Conservation (phyloP, 2,329 filamentous ascomycete species). For the Botrytis aclada region DNA sequence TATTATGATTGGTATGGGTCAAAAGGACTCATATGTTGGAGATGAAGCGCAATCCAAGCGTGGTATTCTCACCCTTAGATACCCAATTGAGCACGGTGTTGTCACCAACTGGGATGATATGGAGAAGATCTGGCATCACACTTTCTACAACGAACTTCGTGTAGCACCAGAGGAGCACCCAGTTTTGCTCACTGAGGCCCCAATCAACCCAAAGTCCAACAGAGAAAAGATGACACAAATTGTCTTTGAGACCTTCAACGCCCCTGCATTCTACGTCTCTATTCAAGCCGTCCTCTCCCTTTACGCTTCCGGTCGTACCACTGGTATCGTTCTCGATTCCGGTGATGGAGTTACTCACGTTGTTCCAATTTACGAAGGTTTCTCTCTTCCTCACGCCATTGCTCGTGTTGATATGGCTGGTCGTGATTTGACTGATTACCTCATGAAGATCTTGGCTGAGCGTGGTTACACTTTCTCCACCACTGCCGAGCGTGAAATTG, state of each 20-base stretch:
- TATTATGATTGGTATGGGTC: slow-evolving; percentile 99
- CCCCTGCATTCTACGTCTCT: slow-evolving; percentile 99
- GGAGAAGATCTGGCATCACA: slow-evolving; percentile 99
- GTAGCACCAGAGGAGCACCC: slow-evolving; percentile 99
- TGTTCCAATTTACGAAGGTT: slow-evolving; percentile 99
- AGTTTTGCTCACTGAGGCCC: slow-evolving; percentile 96
- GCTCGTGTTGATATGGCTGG: slow-evolving; percentile 99
- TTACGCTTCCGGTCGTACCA: slow-evolving; percentile 99
- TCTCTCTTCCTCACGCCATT: slow-evolving; percentile 99
- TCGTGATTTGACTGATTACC: slow-evolving; percentile 99
- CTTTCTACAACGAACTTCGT: slow-evolving; percentile 99
- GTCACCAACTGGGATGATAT: slow-evolving; percentile 99
- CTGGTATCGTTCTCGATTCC: slow-evolving; percentile 99
- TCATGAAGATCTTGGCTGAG: slow-evolving; percentile 99
- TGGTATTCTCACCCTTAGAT: slow-evolving; percentile 99
- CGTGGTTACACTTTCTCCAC: slow-evolving; percentile 99
- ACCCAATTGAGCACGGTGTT: slow-evolving; percentile 99
- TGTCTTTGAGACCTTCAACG: slow-evolving; percentile 99
- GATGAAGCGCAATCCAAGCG: slow-evolving; percentile 99
- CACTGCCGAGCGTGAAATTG: slow-evolving; percentile 99
- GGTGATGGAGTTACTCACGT: slow-evolving; percentile 99
- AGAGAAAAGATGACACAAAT: slow-evolving; percentile 99
- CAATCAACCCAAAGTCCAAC: slow-evolving; percentile 99
- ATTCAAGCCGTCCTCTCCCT: slow-evolving; percentile 99
- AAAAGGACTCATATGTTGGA: slow-evolving; percentile 99